Evolutionary conservation across 306 rosid genomes (phyloP).

Genomic region (Medicago ruthenica): DNA sequence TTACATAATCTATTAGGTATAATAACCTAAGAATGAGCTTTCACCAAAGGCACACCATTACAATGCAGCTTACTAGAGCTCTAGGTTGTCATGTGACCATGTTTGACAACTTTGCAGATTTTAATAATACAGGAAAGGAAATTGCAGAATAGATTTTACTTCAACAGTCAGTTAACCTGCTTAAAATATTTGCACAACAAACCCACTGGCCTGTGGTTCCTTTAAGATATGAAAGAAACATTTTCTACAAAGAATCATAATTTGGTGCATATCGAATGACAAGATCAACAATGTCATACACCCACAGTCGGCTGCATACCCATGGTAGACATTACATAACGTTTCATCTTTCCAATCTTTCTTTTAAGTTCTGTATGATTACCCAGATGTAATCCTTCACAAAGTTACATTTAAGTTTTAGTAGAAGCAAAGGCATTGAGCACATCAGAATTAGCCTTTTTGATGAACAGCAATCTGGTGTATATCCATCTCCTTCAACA

Average conservation of each 20-base stretch:
- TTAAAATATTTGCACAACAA: neutral
- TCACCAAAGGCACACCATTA: too few relatives aligned
- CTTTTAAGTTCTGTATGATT: neutral
- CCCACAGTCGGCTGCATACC: neutral
- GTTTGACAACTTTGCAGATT: too few relatives aligned
- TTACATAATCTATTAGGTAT: too few relatives aligned
- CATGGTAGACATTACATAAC: constrained; percentile 18
- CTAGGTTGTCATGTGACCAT: too few relatives aligned
- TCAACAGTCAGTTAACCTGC: too few relatives aligned
- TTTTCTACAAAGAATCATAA: constrained; percentile 20
- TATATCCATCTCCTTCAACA: constrained; percentile 98
- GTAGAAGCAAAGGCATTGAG: neutral
- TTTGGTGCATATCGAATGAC: constrained; percentile 14
- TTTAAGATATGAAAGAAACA: neutral
- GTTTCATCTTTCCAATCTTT: constrained; percentile 29
- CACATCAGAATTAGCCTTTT: constrained; percentile 57
- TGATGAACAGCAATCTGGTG: constrained; percentile 96
- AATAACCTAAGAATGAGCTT: too few relatives aligned
- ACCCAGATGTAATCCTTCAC: constrained; percentile 3
- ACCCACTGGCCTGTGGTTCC: neutral
- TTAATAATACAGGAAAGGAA: too few relatives aligned
- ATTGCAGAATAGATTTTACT: too few relatives aligned
- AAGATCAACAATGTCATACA: constrained; percentile 5
- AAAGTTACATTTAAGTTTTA: neutral
- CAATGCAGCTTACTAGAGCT: too few relatives aligned